These are phyloP conservation scores for Rhizopogon vulgaris DNA, from an alignment of 768 basidiomycete species.

Conservation along the genomic window DNA sequence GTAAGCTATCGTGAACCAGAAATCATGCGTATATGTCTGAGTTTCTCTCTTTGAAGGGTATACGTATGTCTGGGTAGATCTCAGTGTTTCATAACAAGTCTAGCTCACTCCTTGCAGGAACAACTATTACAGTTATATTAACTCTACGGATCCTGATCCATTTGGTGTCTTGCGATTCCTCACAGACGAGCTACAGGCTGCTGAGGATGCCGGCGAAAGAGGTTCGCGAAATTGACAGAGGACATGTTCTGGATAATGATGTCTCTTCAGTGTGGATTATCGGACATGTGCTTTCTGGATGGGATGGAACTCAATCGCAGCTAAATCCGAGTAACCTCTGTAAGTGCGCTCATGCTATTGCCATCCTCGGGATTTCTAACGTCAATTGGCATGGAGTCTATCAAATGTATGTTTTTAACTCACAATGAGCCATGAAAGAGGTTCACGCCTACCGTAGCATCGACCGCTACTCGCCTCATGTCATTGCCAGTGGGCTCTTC, in stretches of 20 bases:
- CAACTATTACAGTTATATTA: conserved; percentile 46
- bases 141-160: conserved; percentile 36
- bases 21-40: not conserved
- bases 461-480: conserved; percentile 42
- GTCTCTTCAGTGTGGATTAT: conserved; percentile 37
- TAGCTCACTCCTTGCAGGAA: conserved; percentile 13
- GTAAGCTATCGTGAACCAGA: conserved; percentile 19
- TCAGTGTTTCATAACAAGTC: not conserved
- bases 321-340: conserved; percentile 39
- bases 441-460: conserved; percentile 21
- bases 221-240: conserved; percentile 19
- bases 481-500: conserved; percentile 35
- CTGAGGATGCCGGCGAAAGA: conserved; percentile 42
- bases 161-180: conserved; percentile 46
- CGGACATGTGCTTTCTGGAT: conserved; percentile 45
- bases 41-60: conserved; percentile 22
- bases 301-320: conserved; percentile 36
- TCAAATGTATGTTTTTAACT: conserved; percentile 31
- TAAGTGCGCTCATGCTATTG: conserved; percentile 14
- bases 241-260: not conserved
- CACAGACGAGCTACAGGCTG: conserved; percentile 47
- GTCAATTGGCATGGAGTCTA: conserved; percentile 28
- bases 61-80: conserved; percentile 15
- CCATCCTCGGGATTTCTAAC: not conserved
- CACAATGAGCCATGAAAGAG: not conserved